Evolutionary conservation across 176 grass and related monocot species (phyloP), one percentile per base, ranked within the genome.

Genomic region (Carex littledalei): DNA sequence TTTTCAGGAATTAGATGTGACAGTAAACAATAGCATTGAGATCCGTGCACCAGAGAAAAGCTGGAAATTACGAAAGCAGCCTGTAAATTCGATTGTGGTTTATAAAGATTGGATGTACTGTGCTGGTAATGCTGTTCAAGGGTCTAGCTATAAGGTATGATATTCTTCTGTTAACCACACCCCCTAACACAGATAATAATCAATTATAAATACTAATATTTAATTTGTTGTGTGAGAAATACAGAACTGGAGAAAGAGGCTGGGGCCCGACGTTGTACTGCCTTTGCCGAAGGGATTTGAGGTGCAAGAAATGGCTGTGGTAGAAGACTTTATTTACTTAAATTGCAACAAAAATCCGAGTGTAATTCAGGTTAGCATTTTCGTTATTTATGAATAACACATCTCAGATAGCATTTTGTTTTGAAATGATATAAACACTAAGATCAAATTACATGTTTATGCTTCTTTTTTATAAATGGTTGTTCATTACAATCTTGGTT

Each of bases 301-400:
- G 49, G 82, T 95, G 80, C 87, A 89, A 32, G 69, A 82, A 88
- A 99, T 99, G 93, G 87, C 88, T 45, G 88, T 95, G 29, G 91
- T 99, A 12, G 91, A 99, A 87, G 93, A 99, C 63, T 99, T 99
- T 84, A 92, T 99, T 70, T 99, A 99, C 85, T 88, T 99, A 87
- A 95, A 81, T 80, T 94, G 91, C 87, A 93, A 84, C 58, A 92
- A 88, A 86, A 91, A 79, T 29, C 86, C 88, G 84, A 94, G 67
- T 78, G 82, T 86, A 87, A 90, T 99, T 77, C 90, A 99, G 96
- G 96, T 99, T 52, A 84, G 57, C 5, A 35, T 54, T 81, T 56
- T 24, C 10, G 6, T 74, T 49, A 65, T 6, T 52, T 22, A 74
- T 24, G 45, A 50, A n/a, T 74, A 74, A 52, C 11, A 22, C 70